Evolutionary conservation across 1,139 yeast genomes (phyloP), one percentile per base, ranked within the genome.

Genomic region (Suzukiozyma palmioleophila): DNA sequence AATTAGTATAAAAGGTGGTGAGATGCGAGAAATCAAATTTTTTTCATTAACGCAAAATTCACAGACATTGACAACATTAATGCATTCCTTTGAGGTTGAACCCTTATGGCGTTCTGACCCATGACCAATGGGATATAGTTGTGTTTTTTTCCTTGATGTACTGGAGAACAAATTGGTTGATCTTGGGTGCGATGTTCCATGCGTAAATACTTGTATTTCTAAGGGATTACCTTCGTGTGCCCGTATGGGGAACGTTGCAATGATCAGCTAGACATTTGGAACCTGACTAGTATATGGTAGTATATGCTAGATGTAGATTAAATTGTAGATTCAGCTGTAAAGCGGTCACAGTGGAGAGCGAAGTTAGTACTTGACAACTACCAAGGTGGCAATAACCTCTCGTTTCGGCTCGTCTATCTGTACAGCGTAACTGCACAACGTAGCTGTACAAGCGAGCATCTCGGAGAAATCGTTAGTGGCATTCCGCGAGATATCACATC

Each of bases 181-280:
- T 82, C 89, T 82, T 79, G 89, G 89, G 89, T 82, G 89, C 89
- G 79, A 81, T 80, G 71, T 62, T 67, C 72, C 85, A 77, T 79
- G 69, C 57, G 78, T 64, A 64, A 61, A 58, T 60, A 62, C 59
- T 60, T 61, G 59, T 61, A 61, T 64, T 64, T 65, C 81, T 76
- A 78, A 80, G 85, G 86, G 81, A 59, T 66, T 73, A 71, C 86
- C 88, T 81, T 82, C 85, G 89, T 80, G 86, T 73, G 71, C 80
- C 85, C 86, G 85, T 66, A 80, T 82, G 87, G 75, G 84, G 74
- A 63, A 60, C 66, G 82, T 74, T 81, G 89, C 89, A 82, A 82
- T 75, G 89, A 82, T 79, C 75, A 71, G 62, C 79, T 62, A 63
- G 54, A 82, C 88, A 81, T 71, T 49, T 59, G 40, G 22, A 18